Evolutionary conservation across 768 basidiomycete species (phyloP).

Genomic region (Gloeopeniophorella convolvens): DNA sequence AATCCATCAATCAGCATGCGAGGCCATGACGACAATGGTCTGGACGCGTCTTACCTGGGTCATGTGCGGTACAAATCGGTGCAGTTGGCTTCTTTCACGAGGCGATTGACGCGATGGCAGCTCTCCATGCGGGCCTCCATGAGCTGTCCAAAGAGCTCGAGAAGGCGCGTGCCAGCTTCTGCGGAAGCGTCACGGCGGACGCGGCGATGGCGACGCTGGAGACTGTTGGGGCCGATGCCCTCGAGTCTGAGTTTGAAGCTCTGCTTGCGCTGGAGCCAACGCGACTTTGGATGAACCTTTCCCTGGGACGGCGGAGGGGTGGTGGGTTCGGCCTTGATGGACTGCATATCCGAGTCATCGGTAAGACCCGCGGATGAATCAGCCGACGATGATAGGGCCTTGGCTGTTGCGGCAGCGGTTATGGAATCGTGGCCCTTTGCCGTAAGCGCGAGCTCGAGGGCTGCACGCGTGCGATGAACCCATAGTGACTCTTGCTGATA

Average conservation of each 20-base stretch:
- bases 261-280: constrained; percentile 55
- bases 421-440: constrained; percentile 23
- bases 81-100: constrained; percentile 44
- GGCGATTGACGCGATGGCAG: constrained; percentile 56
- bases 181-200: constrained; percentile 20
- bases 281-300: constrained; percentile 25
- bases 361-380: constrained; percentile 16
- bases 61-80: constrained; percentile 23
- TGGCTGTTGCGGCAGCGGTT: constrained; percentile 11
- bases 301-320: constrained; percentile 23
- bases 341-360: constrained; percentile 20
- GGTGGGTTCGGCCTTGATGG: constrained; percentile 31
- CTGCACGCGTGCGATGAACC: constrained; percentile 59
- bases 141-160: constrained; percentile 65
- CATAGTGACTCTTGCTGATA: constrained; percentile 69
- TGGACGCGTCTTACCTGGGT: constrained; percentile 9
- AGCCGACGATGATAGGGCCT: constrained; percentile 14
- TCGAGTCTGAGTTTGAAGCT: constrained; percentile 48
- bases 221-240: constrained; percentile 33
- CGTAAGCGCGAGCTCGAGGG: constrained; percentile 44
- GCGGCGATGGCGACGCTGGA: constrained; percentile 26
- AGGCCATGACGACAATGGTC: neutral
- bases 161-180: constrained; percentile 45
- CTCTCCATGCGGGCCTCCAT: constrained; percentile 73
- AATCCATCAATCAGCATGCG: neutral